phyloP scores from a whole-genome alignment of 495 filamentous ascomycete genomes.

The Jackrogersella multiformis region DNA sequence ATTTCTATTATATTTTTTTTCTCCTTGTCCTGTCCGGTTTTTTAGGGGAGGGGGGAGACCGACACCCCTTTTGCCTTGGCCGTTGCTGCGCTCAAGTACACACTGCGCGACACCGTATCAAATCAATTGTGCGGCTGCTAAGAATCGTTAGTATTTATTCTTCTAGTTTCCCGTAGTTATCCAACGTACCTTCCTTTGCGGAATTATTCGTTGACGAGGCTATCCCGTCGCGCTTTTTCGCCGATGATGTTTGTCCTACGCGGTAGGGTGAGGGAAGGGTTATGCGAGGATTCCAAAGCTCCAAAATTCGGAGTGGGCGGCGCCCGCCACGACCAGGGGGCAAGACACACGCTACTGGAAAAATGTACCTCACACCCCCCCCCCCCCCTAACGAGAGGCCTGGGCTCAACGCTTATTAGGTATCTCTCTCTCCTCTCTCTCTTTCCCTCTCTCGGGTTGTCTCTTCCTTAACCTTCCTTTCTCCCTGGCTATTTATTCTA shows the following conservation, averaged over 20 bases:
- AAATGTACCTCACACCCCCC: not conserved
- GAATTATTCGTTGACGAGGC: not conserved
- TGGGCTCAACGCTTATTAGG: constrained; percentile 6
- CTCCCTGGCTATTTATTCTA: no score
- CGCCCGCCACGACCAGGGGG: constrained; percentile 14
- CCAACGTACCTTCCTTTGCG: constrained; percentile 2
- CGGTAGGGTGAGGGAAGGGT: constrained; percentile 39
- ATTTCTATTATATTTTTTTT: no score
- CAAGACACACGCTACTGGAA: constrained; percentile 9
- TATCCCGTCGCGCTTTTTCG: constrained; percentile 36
- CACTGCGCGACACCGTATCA: constrained; percentile 27
- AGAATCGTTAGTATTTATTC: constrained; percentile 24
- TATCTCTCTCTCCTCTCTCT: not conserved
- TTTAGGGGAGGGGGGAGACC: constrained; percentile 14
- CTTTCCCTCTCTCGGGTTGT: not conserved
- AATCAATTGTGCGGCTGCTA: constrained; percentile 28
- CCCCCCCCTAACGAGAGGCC: constrained; percentile 5
- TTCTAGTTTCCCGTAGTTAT: not conserved
- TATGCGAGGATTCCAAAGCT: constrained; percentile 33
- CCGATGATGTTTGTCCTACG: constrained; percentile 41
- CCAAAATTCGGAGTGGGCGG: constrained; percentile 40
- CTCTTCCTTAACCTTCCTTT: no score
- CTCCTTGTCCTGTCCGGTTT: no score
- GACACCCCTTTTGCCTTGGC: constrained; percentile 36
- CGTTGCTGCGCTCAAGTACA: constrained; percentile 17